Conservation (phyloP, 2,329 filamentous ascomycete species). For the Fusarium newnesense region DNA sequence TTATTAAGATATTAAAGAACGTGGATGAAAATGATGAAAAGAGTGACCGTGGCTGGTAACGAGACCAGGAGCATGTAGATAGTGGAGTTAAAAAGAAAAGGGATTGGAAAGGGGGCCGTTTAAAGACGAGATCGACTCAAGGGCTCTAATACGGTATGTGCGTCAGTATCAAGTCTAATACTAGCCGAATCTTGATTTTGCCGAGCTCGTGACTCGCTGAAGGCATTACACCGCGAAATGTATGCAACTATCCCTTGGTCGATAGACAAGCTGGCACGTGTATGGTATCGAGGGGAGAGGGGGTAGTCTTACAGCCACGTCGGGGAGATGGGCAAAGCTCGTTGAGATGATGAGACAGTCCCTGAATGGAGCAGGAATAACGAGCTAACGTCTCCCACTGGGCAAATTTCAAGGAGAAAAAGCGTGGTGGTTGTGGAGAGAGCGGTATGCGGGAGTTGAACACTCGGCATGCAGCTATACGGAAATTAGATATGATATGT, state of each 20-base stretch:
- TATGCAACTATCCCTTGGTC: slow-evolving; percentile 42
- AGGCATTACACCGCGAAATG: not conserved
- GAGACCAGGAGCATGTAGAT: slow-evolving; percentile 57
- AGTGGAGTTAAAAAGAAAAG: slow-evolving; percentile 51
- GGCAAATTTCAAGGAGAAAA: slow-evolving; percentile 56
- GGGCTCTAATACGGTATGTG: slow-evolving; percentile 51
- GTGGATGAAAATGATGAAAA: slow-evolving; percentile 63
- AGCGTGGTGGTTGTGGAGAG: slow-evolving; percentile 55
- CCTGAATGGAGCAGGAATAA: slow-evolving; percentile 66
- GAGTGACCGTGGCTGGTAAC: slow-evolving; percentile 66
- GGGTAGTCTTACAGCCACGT: slow-evolving; percentile 64
- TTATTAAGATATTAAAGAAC: slow-evolving; percentile 70
- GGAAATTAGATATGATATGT: slow-evolving; percentile 43
- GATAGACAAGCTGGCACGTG: slow-evolving; percentile 43
- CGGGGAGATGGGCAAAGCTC: slow-evolving; percentile 53
- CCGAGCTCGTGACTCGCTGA: slow-evolving; percentile 19
- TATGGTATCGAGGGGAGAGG: slow-evolving; percentile 36
- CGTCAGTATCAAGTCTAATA: slow-evolving; percentile 47
- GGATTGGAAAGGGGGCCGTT: slow-evolving; percentile 58
- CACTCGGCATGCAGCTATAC: slow-evolving; percentile 53
- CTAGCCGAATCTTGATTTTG: slow-evolving; percentile 39
- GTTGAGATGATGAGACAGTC: slow-evolving; percentile 56
- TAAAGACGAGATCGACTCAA: slow-evolving; percentile 59
- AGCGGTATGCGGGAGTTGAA: slow-evolving; percentile 48
- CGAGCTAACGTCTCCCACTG: slow-evolving; percentile 73